Evolutionary conservation across 495 filamentous ascomycete genomes (phyloP).

Genomic region (Saxispiralis lemnorum): DNA sequence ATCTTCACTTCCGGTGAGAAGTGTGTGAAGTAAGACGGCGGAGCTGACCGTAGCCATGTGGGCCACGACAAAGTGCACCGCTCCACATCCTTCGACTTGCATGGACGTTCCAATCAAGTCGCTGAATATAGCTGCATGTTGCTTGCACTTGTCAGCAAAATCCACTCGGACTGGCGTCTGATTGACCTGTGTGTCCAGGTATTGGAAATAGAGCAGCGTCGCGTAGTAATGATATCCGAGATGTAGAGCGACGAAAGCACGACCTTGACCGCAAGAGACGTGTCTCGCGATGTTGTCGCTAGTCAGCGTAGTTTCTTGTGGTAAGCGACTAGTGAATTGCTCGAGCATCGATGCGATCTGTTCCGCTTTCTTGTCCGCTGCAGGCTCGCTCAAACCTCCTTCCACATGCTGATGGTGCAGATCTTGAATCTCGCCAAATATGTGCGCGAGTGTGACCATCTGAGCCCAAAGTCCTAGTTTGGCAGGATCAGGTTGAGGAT

Average conservation of each 20-base stretch:
- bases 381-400: too few species aligned
- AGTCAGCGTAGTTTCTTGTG: constrained; percentile 13
- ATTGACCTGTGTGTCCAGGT: constrained; percentile 20
- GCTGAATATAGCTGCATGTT: constrained; percentile 22
- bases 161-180: constrained; percentile 7
- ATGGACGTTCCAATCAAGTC: constrained; percentile 24
- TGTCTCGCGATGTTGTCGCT: constrained; percentile 22
- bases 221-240: constrained; percentile 29
- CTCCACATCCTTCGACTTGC: constrained; percentile 21
- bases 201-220: constrained; percentile 29
- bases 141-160: constrained; percentile 25
- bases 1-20: constrained; percentile 21
- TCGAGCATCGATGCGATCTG: too few species aligned
- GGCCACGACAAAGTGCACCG: constrained; percentile 27
- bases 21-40: constrained; percentile 27
- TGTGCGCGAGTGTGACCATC: constrained; percentile 9
- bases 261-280: constrained; percentile 21
- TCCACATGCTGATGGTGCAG: neutral
- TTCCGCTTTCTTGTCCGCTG: too few species aligned
- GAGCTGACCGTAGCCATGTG: constrained; percentile 29
- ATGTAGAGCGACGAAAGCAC: constrained; percentile 26
- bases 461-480: constrained; percentile 7
- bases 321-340: too few species aligned
- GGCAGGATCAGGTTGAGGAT: neutral
- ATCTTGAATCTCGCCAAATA: constrained; percentile 11